These are phyloP conservation scores for Arthroderma sp. DNA, from an alignment of 2,329 filamentous ascomycete genomes.

Conservation along the genomic window DNA sequence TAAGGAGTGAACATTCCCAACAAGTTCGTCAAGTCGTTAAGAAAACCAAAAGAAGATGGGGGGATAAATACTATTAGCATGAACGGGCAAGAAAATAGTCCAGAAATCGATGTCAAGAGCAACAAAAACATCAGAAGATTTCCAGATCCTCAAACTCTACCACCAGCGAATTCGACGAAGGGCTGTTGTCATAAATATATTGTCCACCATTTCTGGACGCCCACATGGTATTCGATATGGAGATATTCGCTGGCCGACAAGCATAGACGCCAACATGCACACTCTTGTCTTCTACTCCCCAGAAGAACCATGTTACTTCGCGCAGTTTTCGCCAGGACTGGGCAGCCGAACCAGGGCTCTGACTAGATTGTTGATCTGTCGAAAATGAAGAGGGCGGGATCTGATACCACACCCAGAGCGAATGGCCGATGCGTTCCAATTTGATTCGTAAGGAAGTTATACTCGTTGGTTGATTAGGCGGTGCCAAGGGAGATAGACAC, in stretches of 20 bases:
- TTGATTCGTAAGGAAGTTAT: slow-evolving; percentile 43
- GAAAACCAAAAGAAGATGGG: neutral
- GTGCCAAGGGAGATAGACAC: slow-evolving; percentile 40
- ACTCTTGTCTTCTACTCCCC: slow-evolving; percentile 47
- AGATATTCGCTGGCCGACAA: slow-evolving; percentile 42
- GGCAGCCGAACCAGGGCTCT: slow-evolving; percentile 28
- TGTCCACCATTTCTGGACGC: slow-evolving; percentile 27
- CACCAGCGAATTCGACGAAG: slow-evolving; percentile 29
- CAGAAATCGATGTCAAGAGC: slow-evolving; percentile 13
- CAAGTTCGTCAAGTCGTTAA: slow-evolving; percentile 9
- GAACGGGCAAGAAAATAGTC: neutral
- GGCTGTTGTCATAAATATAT: slow-evolving; percentile 16
- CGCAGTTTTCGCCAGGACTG: slow-evolving; percentile 46
- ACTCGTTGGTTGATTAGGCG: slow-evolving; percentile 28
- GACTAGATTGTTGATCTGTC: slow-evolving; percentile 14
- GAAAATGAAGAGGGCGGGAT: slow-evolving; percentile 28
- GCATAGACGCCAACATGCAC: slow-evolving; percentile 49
- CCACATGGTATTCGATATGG: slow-evolving; percentile 29
- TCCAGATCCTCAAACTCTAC: slow-evolving; percentile 43
- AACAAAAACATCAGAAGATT: slow-evolving; percentile 29
- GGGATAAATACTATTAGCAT: neutral
- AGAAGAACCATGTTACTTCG: slow-evolving; percentile 52
- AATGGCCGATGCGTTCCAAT: slow-evolving; percentile 44
- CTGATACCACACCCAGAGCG: slow-evolving; percentile 48
- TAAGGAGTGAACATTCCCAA: neutral